Conservation (phyloP, 106 monocot species). For the Allium sativum region DNA sequence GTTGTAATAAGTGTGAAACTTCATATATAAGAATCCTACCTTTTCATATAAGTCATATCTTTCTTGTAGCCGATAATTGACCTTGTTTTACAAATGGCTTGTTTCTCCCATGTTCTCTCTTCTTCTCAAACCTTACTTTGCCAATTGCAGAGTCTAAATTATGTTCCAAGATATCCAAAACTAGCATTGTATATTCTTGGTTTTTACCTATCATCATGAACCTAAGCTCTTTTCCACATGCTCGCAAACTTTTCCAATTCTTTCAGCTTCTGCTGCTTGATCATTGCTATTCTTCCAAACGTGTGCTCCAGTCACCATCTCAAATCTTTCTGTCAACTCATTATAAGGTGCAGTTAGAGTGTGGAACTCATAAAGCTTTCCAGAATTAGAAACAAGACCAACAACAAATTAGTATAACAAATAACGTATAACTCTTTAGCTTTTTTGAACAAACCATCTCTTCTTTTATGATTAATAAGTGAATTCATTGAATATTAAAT, state of each 20-base stretch:
- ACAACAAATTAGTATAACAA: slow-evolving; percentile 71
- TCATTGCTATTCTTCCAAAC: slow-evolving; percentile 41
- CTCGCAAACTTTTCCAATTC: slow-evolving; percentile 48
- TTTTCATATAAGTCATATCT: slow-evolving; percentile 28
- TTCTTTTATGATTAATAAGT: no score
- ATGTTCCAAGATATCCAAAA: slow-evolving; percentile 39
- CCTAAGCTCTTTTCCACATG: slow-evolving; percentile 52
- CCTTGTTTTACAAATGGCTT: slow-evolving; percentile 31
- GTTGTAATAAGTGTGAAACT: no score
- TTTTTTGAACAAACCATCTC: slow-evolving; percentile 90
- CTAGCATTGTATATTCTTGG: slow-evolving; percentile 49
- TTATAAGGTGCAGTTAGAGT: slow-evolving; percentile 40
- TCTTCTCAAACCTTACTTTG: slow-evolving; percentile 46
- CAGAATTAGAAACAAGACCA: slow-evolving; percentile 77
- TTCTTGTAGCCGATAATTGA: slow-evolving; percentile 33
- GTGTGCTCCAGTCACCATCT: slow-evolving; percentile 32
- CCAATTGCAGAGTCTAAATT: slow-evolving; percentile 60
- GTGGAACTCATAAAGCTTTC: slow-evolving; percentile 74
- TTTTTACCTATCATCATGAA: slow-evolving; percentile 56
- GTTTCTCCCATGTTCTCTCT: slow-evolving; percentile 55
- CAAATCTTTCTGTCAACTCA: slow-evolving; percentile 57
- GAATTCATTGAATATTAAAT: no score
- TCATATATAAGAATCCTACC: slow-evolving; percentile 18
- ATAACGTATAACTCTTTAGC: slow-evolving; percentile 70
- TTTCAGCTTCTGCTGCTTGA: slow-evolving; percentile 36